These are phyloP conservation scores for Penicillium sp. DNA, from an alignment of 2,329 filamentous ascomycete genomes.

Conservation along the genomic window DNA sequence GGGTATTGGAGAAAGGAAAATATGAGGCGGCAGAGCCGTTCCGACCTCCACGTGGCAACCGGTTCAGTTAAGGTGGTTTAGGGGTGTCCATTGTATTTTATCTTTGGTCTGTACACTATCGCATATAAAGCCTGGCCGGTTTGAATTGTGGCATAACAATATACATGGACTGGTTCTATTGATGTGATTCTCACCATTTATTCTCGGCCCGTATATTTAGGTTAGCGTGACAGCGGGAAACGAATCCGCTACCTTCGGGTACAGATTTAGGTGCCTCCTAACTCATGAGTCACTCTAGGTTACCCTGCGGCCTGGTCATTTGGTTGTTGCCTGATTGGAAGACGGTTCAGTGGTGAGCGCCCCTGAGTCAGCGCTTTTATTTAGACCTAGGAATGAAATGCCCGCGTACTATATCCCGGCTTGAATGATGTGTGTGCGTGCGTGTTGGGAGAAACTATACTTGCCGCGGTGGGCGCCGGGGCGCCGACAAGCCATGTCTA, in stretches of 20 bases:
- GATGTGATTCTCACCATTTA: neutral
- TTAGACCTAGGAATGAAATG: too few relatives aligned
- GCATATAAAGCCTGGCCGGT: neutral
- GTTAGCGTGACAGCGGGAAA: neutral
- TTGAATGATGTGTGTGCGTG: too few relatives aligned
- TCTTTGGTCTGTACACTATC: conserved; percentile 6
- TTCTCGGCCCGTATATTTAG: neutral
- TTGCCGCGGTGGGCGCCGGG: too few relatives aligned
- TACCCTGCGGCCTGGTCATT: too few relatives aligned
- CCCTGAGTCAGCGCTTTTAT: too few relatives aligned
- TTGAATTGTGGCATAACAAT: neutral
- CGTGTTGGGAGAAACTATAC: too few relatives aligned
- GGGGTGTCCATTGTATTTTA: neutral
- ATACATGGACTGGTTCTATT: conserved; percentile 1
- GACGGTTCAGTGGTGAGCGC: too few relatives aligned
- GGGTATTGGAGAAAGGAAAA: conserved; percentile 76
- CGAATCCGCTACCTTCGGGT: neutral
- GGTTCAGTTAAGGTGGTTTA: conserved; percentile 61
- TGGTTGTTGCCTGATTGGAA: too few relatives aligned
- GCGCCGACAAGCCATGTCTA: too few relatives aligned
- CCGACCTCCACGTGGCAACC: conserved; percentile 77
- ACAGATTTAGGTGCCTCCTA: too few relatives aligned
- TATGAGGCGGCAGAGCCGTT: conserved; percentile 81
- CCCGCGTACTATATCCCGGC: too few relatives aligned
- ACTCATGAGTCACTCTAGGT: too few relatives aligned